Evolutionary conservation across 805 yeast genomes (phyloP), one percentile per base, ranked within the genome.

Genomic region (Candida incommunis): DNA sequence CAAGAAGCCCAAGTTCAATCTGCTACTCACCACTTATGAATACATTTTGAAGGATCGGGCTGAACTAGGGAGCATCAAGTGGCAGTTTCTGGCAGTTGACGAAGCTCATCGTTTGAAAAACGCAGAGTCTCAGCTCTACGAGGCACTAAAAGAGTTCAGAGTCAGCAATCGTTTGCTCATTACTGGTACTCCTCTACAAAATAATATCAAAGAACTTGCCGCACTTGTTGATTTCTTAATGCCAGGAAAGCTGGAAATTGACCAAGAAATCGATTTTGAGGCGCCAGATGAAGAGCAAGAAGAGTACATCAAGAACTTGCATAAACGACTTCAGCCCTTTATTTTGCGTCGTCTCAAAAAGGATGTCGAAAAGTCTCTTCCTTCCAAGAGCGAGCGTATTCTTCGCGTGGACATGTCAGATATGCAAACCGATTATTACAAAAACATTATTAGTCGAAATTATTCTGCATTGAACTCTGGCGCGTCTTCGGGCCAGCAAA

Each of bases 61-160:
- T 22, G 94, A 83, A 49, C 71, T 92, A 43, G 95, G 96, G 3
- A 60, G 75, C 23, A 75, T 92, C 48, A 82, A 75, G 61, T 92
- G 99, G 99, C 96, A 88, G 60, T 92, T 82, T 59, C 65, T 94
- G 53, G 98, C 98, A 2, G 97, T 92, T 22, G 99, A 92, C 63
- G 99, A 92, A 66, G 99, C 98, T 3, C 99, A 92, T 66, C 74
- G 98, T 58, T 71, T 92, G 59, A 92, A 92, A 55, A 92, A 92
- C 59, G 84, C 95, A 0, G 96, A 88, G 60, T 79, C 92, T 23
- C 88, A 97, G 0, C 67, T 92, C 35, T 92, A 92, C 61, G 97
- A 90, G 58, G 80, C 95, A 2, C 70, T 92, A 47, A 74, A 71
- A 54, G 82, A 80, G 51, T 86, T 92, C 67, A 82, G 79, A 54